Conservation (phyloP, 495 filamentous ascomycete species). For the Parachaetomium inaequale region DNA sequence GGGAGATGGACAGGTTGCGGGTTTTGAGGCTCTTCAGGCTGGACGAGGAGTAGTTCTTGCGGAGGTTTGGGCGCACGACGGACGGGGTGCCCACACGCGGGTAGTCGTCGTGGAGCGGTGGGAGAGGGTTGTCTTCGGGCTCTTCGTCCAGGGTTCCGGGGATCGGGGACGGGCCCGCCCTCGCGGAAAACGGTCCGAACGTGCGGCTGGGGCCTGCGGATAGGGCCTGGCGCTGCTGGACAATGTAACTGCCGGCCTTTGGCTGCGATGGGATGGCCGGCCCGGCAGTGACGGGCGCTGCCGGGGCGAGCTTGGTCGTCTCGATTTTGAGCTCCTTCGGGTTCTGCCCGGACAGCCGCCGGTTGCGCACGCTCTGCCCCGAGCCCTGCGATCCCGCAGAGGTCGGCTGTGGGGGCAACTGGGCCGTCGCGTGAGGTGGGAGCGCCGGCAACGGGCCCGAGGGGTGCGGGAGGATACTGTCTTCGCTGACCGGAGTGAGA, state of each 20-base stretch:
- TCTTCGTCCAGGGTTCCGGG: constrained; percentile 15
- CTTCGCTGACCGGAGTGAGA: constrained; percentile 75
- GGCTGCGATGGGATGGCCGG: constrained; percentile 44
- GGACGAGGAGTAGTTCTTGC: constrained; percentile 77
- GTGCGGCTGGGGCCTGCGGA: constrained; percentile 38
- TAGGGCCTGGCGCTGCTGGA: constrained; percentile 45
- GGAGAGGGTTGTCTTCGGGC: constrained; percentile 29
- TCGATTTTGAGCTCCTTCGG: constrained; percentile 86
- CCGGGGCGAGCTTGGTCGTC: constrained; percentile 51
- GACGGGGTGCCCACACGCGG: constrained; percentile 41
- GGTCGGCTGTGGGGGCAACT: constrained; percentile 32
- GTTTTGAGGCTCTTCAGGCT: constrained; percentile 67
- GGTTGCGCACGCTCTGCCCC: constrained; percentile 62
- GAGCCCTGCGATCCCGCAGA: constrained; percentile 32
- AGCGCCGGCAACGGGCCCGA: constrained; percentile 36
- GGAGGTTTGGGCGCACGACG: constrained; percentile 49
- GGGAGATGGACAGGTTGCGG: constrained; percentile 72
- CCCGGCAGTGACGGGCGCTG: constrained; percentile 37
- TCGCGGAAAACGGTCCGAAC: constrained; percentile 28
- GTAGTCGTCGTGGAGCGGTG: constrained; percentile 32
- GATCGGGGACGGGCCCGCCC: constrained; percentile 34
- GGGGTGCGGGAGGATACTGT: constrained; percentile 33
- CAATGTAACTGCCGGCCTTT: constrained; percentile 38
- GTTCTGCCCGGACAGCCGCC: constrained; percentile 77
- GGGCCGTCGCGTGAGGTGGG: constrained; percentile 31